Evolutionary conservation across 441 rosid genomes (phyloP).

Genomic region (Aquilaria agallochum): DNA sequence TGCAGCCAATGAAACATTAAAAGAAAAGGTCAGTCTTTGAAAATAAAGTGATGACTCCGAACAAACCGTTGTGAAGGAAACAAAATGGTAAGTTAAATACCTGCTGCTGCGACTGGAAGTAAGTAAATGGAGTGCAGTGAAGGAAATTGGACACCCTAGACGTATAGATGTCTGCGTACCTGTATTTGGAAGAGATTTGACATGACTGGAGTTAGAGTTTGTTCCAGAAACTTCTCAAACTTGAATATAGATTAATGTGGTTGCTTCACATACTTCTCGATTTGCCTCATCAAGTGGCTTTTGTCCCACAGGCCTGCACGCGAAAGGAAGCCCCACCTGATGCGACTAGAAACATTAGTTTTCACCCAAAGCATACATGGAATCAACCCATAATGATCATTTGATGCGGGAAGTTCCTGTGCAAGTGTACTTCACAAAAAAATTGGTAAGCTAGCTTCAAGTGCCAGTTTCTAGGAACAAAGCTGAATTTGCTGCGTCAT

Average conservation of each 20-base stretch:
- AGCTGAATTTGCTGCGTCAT: no score
- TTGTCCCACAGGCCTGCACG: conserved; percentile 97
- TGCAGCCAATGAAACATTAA: conserved; percentile 30
- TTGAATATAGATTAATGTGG: conserved; percentile 4
- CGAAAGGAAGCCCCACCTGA: conserved; percentile 95
- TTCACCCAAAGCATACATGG: no score
- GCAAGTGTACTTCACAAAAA: no score
- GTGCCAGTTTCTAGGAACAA: no score
- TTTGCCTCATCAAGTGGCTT: conserved; percentile 97
- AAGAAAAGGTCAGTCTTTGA: conserved; percentile 3
- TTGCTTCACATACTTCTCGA: conserved; percentile 62
- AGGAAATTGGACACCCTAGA: conserved; percentile 93
- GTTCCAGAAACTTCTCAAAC: background rate
- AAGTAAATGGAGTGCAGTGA: conserved; percentile 83
- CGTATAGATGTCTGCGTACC: conserved; percentile 94
- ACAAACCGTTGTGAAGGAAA: background rate
- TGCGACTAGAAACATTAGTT: conserved; percentile 10
- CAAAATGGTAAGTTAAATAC: conserved; percentile 24
- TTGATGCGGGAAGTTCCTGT: no score
- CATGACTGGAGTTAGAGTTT: background rate
- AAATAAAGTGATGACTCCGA: background rate
- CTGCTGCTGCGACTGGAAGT: conserved; percentile 94
- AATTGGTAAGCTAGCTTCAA: no score
- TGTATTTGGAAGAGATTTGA: conserved; percentile 22
- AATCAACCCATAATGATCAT: no score